Conservation (phyloP, 2,329 filamentous ascomycete species). For the Neofusicoccum parvum region DNA sequence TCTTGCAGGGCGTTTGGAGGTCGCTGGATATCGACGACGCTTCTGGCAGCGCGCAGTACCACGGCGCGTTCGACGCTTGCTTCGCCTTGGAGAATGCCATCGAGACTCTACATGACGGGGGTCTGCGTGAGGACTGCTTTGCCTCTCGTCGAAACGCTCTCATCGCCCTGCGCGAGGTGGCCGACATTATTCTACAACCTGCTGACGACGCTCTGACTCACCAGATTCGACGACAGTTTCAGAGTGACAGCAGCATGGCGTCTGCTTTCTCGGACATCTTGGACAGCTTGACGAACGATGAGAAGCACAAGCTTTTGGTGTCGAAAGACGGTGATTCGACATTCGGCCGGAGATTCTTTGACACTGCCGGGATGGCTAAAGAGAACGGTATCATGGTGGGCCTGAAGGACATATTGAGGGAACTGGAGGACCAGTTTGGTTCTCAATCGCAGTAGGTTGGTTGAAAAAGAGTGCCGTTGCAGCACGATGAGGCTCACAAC, state of each 20-base stretch:
- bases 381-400: not conserved
- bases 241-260: not conserved
- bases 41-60: not conserved
- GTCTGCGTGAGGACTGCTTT: not conserved
- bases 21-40: not conserved
- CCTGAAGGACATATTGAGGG: not conserved
- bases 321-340: not conserved
- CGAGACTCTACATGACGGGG: not conserved
- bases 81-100: not conserved
- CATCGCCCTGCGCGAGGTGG: not conserved
- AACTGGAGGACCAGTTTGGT: not conserved
- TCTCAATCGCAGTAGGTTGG: not conserved
- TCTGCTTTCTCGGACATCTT: not conserved
- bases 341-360: not conserved
- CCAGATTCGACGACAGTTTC: not conserved
- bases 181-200: not conserved
- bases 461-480: not conserved
- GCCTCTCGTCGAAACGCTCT: not conserved
- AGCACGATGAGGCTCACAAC: not conserved
- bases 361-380: not conserved
- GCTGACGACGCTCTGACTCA: not conserved
- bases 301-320: not conserved
- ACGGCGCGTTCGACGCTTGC: not conserved
- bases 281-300: not conserved
- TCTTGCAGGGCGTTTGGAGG: not conserved